phyloP scores from a whole-genome alignment of 768 basidiomycete species.

The Tricholoma furcatifolium region DNA sequence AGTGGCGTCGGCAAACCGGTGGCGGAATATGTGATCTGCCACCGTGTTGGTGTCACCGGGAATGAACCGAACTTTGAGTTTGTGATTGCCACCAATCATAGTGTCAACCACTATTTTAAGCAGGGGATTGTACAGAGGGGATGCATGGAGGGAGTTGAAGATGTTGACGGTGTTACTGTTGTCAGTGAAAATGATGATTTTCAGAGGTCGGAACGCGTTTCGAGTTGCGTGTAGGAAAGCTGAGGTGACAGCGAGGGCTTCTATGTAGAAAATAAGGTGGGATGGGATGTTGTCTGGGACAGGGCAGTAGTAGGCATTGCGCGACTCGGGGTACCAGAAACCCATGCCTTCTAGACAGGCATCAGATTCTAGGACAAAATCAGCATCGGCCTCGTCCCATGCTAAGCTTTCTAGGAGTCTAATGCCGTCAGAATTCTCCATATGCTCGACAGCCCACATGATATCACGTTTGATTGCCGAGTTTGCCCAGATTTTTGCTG shows the following conservation, averaged over 20 bases:
- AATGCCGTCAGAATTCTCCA: slow-evolving; percentile 19
- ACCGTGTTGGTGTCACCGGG: too few species aligned
- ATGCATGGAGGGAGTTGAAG: too few species aligned
- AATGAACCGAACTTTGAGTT: too few species aligned
- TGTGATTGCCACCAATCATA: not conserved
- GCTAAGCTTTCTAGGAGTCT: slow-evolving; percentile 16
- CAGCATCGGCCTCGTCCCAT: slow-evolving; percentile 18
- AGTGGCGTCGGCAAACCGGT: not conserved
- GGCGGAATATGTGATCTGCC: not conserved
- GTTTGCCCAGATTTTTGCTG: slow-evolving; percentile 24
- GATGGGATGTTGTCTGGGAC: not conserved
- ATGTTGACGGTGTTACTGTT: too few species aligned
- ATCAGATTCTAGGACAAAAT: slow-evolving; percentile 23
- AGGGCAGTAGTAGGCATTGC: slow-evolving; percentile 12
- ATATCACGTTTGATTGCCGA: slow-evolving; percentile 19
- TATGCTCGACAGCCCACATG: slow-evolving; percentile 25
- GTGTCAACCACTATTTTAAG: slow-evolving; percentile 15
- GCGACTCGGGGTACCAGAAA: slow-evolving; percentile 18
- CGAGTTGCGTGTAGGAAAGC: slow-evolving; percentile 28
- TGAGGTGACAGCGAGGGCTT: too few species aligned
- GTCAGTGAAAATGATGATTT: too few species aligned
- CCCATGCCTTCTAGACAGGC: too few species aligned
- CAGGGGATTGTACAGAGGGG: slow-evolving; percentile 16
- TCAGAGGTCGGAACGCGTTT: too few species aligned
- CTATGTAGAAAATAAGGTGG: too few species aligned